Evolutionary conservation across 805 yeast genomes (phyloP).

Genomic region (Clavispora asparagi): DNA sequence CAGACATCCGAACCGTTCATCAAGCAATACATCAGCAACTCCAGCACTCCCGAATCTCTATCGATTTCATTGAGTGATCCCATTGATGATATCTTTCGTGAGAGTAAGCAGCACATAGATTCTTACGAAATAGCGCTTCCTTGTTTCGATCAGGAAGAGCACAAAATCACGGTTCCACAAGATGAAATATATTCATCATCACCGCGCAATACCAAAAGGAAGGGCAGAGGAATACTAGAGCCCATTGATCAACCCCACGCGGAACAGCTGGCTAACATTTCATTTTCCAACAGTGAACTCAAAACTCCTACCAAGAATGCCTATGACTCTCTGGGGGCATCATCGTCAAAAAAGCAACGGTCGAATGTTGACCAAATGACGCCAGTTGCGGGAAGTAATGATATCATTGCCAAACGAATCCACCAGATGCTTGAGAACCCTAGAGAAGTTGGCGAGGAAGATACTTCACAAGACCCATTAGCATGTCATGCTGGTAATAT

Average conservation of each 20-base stretch:
- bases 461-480: constrained; percentile 30
- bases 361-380: neutral
- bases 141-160: neutral
- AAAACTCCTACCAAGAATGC: constrained; percentile 1
- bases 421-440: neutral
- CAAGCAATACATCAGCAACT: constrained; percentile 5
- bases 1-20: constrained; percentile 8
- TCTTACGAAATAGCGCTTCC: constrained; percentile 16
- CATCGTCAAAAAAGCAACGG: neutral
- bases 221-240: neutral
- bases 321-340: neutral
- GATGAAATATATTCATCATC: neutral
- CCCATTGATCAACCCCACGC: neutral
- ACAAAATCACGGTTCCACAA: neutral
- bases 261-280: neutral
- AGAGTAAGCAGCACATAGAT: constrained; percentile 12
- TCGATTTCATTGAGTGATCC: constrained; percentile 14
- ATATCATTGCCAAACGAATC: no score
- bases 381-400: neutral
- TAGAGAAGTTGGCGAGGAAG: constrained; percentile 4
- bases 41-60: constrained; percentile 5
- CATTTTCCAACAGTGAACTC: neutral
- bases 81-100: constrained; percentile 17
- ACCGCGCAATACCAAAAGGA: neutral
- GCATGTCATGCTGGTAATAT: constrained; percentile 45